Evolutionary conservation across 176 grass and related monocot genomes (phyloP), one percentile per base, ranked within the genome.

Genomic region (Ananas comosus): DNA sequence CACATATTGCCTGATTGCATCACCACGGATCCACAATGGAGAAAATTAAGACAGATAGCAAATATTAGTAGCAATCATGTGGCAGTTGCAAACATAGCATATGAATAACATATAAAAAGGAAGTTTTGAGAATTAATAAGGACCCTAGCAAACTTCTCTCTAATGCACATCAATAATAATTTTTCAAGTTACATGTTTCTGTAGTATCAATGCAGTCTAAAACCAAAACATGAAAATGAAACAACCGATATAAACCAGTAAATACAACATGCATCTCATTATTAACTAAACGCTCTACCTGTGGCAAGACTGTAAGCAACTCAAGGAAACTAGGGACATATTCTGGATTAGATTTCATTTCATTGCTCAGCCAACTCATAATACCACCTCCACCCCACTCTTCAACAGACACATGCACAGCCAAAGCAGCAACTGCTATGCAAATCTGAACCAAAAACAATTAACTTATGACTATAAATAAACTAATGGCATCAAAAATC

Each of bases 311-410:
- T 74, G 77, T 89, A 68, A 99, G 85, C 70, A 99, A 71, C 76
- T 99, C 94, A 17, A 99, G 89, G 65, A 99, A 93, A 78, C 89
- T 81, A 79, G 80, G 82, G 58, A 99, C 72, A 58, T 83, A 92
- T 67, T 91, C 84, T 53, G 85, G 84, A 76, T 93, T 84, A 81
- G 89, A 79, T 72, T 88, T 83, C 94, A 99, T 99, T 75, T 99
- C 89, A 78, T 87, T 78, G 3, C 87, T 87, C 74, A 99, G 68
- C 89, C 89, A 99, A 82, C 88, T 93, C 23, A 99, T 77, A 81
- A 99, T 83, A 28, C 94, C 94, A 80, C 94, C 89, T 67, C 82
- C 84, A 77, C 94, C 89, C 94, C 94, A 99, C 73, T 99, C 94
- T 81, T 93, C 87, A 23, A 93, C 67, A 33, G 94, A 84, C 76